Percentiles rank a stretch among this genome's conserved stretches.
Evolutionary conservation across 2,329 filamentous ascomycete species (phyloP).

Genomic region (Talaromyces sp.): DNA sequence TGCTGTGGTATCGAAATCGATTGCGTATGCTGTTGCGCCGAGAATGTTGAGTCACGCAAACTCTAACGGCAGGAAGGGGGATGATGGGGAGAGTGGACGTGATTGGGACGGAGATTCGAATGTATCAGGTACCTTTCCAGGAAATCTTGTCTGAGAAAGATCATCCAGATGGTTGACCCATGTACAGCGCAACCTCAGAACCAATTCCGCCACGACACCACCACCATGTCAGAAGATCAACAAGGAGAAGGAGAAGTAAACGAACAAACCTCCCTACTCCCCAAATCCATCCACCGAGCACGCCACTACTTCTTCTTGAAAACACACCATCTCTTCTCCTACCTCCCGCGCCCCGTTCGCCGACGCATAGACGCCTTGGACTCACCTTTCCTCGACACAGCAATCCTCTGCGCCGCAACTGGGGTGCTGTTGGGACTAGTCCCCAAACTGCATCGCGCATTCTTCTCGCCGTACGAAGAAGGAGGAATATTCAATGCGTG

Average conservation of each 20-base stretch:
- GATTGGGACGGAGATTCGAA: conserved; percentile 10
- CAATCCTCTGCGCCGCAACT: conserved; percentile 58
- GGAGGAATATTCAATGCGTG: conserved; percentile 66
- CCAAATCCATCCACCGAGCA: conserved; percentile 28
- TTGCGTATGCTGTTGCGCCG: conserved; percentile 64
- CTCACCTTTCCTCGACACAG: conserved; percentile 58
- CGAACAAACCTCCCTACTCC: conserved; percentile 54
- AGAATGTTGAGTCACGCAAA: conserved; percentile 50
- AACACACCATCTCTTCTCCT: conserved; percentile 29
- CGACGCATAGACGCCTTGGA: conserved; percentile 40
- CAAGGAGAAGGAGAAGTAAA: conserved; percentile 29
- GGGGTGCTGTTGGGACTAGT: conserved; percentile 60
- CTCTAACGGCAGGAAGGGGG: conserved; percentile 10
- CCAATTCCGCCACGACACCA: conserved; percentile 3
- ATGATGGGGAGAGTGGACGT: conserved; percentile 24
- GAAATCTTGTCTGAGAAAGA: background rate
- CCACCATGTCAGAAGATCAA: conserved; percentile 8
- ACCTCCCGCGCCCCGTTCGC: conserved; percentile 33
- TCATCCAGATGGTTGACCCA: background rate
- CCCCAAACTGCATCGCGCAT: conserved; percentile 57
- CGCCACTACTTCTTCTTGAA: conserved; percentile 24
- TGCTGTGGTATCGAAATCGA: conserved; percentile 59
- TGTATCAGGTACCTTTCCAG: conserved; percentile 1
- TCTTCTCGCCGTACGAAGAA: conserved; percentile 57
- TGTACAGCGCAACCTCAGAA: background rate